phyloP scores from a whole-genome alignment of 108 stramenopile genomes.

The Parietichytrium sp. region DNA sequence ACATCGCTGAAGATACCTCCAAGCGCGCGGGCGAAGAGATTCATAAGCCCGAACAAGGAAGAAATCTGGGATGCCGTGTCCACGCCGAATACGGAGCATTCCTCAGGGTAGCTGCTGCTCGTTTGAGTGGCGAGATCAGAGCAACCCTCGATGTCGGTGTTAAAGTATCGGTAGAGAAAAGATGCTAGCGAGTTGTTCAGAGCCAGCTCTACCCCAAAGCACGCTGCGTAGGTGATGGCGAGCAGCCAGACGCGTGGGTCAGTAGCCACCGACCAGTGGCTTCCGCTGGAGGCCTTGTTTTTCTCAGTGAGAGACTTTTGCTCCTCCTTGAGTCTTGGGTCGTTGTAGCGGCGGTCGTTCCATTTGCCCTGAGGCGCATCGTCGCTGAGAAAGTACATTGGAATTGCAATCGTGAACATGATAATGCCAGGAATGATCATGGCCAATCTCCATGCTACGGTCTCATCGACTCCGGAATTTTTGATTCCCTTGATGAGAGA shows the following conservation, averaged over 20 bases:
- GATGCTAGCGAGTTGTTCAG: conserved; percentile 35
- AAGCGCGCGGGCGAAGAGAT: conserved; percentile 36
- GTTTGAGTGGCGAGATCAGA: conserved; percentile 47
- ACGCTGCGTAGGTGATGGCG: conserved; percentile 50
- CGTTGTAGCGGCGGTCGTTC: conserved; percentile 49
- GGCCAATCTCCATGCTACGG: conserved; percentile 50
- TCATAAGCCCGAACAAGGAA: conserved; percentile 36
- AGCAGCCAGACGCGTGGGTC: conserved; percentile 52
- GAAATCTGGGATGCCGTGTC: conserved; percentile 45
- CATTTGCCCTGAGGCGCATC: conserved; percentile 53
- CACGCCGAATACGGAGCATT: conserved; percentile 48
- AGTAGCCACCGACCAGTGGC: background rate
- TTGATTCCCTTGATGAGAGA: background rate
- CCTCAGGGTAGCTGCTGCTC: conserved; percentile 43
- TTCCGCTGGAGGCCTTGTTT: conserved; percentile 40
- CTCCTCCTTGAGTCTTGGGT: conserved; percentile 45
- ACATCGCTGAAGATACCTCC: background rate
- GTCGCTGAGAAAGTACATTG: conserved; percentile 48
- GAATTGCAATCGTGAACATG: conserved; percentile 44
- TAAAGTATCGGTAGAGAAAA: conserved; percentile 32
- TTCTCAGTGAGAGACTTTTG: conserved; percentile 48
- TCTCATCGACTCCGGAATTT: conserved; percentile 15
- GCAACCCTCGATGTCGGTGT: background rate
- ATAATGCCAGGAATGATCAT: conserved; percentile 48
- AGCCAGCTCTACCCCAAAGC: conserved; percentile 39